Evolutionary conservation across 148 eudicot genomes (phyloP), one percentile per base, ranked within the genome.

Genomic region (Bassia scoparia): DNA sequence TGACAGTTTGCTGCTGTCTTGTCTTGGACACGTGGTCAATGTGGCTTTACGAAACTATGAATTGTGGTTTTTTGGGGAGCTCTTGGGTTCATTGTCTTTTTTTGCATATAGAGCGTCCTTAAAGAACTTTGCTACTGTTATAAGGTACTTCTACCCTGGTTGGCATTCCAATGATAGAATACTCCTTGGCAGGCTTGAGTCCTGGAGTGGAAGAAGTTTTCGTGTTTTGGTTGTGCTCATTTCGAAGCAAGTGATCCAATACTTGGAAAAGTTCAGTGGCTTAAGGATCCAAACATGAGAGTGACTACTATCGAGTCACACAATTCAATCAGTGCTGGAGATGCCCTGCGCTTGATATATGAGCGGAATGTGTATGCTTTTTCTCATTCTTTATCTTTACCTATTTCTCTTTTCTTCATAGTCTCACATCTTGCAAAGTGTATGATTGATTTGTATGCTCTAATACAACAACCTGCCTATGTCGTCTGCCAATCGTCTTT

Each of bases 201-300:
- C 93, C 96, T 67, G 98, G 90, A 48, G 87, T 94, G 54, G 93
- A 89, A 78, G 98, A 94, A 84, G 97, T 91, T 68, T 89, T 86
- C 70, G 98, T 94, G 50, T 89, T 94, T 62, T 94, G 98, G 98
- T 78, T 94, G 97, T 75, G 96, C 98, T 79, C 98, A 94, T 76
- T n/a, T 89, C 97, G 21, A 88, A 86, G 87, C 97, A 89, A 85
- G 90, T 94, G 78, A 88, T 82, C 56, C 79, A 86, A 58, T 86
- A 94, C 84, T 71, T 94, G 84, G 84, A 86, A 53, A 88, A 69
- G 37, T 89, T n/a, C 81, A 89, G 75, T 94, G 98, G 98, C 69
- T 80, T 38, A 73, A 77, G 76, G 97, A 91, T 74, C 91, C 98
- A 6, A 88, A 91, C 80, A 89, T 94, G 75, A 59, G 87, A n/a